Base-by-base conservation (phyloP, 1,139 yeast genomes). In the Ogataea hybrid region DNA sequence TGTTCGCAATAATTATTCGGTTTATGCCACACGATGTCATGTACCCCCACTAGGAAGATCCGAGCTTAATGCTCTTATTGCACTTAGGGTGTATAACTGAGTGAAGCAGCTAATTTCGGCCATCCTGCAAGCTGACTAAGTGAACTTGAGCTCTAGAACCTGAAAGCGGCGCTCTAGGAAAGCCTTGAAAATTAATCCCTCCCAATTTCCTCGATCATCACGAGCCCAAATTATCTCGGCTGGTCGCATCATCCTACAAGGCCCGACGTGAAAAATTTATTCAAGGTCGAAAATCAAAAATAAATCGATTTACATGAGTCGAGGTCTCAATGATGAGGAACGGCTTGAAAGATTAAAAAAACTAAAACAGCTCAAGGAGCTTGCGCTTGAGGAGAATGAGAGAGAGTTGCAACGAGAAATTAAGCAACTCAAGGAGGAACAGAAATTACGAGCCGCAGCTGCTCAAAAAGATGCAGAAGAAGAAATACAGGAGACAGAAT, bases 341-440 rank as follows among this genome's bases (percentile, higher is more conserved):
- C 57, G 56, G 44, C 29, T 51, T 28, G 37, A 48, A 20, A 57
- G 57, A 44, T 54, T 69, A 25, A 54, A 56, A 29, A 51, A 52
- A 42, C 53, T 70, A 30, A 63, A 59, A 46, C 52, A 47, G 44
- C 48, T 52, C 44, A 63, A 56, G 39, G 37, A 42, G 7, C 63
- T 63, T 31, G 64, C 70, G 0, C 47, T 58, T 12, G 54, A 56
- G 25, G 64, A 60, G 14, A 74, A 73, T 50, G 58, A 70, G 32
- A 62, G 65, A 34, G 76, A 70, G 40, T 59, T 74, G 1, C 63
- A 63, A 41, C 62, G 65, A 32, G 75, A 72, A 32, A 65, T 68
- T 47, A 64, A 61, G 6, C n/a, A 17, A 10, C 15, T 17, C 10
- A 31, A 20, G 31, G 34, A 37, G 16, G 27, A 25, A 18, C 39